Base-by-base conservation (phyloP, 1,284 basidiomycete genomes). In the Grifola frondosa region DNA sequence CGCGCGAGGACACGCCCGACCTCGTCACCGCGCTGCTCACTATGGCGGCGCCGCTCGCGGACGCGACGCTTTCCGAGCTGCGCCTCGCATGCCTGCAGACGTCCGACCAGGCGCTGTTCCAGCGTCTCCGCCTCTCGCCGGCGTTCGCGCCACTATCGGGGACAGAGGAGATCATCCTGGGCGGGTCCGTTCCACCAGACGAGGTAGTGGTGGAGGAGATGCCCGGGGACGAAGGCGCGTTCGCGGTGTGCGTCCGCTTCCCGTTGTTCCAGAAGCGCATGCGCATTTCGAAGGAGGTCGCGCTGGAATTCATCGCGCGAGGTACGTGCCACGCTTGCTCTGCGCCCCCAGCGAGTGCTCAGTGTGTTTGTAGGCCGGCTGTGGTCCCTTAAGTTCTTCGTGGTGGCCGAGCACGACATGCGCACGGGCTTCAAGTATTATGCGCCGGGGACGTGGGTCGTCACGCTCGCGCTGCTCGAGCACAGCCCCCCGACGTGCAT, bases 221-320 rank as follows among this genome's bases (percentile, higher is more conserved):
- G 5, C 60, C 64, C 0, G 71, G 69, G 1, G 57, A 63, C 31
- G 73, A 74, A 23, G 75, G 74, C 1, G 67, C 74, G 4, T 87
- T 88, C 51, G 70, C 69, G 0, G 77, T 70, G 2, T 59, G 68
- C 16, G 70, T 85, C 42, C 68, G 68, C 16, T 68, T 87, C n/a
- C 66, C 70, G 5, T 66, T 77, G 37, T 88, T 86, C 61, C 82
- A 84, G 58, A 81, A 78, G 55, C 71, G 86, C 6, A 83, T 88
- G 83, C 67, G 77, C n/a, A 73, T 86, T 12, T 71, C 76, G 16
- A 73, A 74, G 38, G 50, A 65, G 11, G 72, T 86, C 23, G 54
- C 52, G 0, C 56, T 84, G 6, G 82, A 88, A 47, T 86, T 87
- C 49, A 81, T 88, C 42, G 82, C 81, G 2, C 68, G 78, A 70